phyloP scores from a whole-genome alignment of 2,329 filamentous ascomycete genomes.

The Penicillium sp. region DNA sequence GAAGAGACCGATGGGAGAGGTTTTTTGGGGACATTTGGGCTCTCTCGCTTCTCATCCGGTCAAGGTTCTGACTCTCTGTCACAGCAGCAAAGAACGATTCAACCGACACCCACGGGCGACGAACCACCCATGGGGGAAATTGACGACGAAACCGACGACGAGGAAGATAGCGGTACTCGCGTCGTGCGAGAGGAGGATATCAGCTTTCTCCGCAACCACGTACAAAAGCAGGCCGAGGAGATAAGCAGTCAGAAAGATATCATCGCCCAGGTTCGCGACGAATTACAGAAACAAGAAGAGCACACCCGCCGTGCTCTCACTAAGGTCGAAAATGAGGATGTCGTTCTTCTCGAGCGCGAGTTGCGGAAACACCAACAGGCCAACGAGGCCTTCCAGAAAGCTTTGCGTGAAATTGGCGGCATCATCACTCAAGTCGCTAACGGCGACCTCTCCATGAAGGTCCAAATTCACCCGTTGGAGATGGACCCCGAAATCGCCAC shows the following conservation, averaged over 20 bases:
- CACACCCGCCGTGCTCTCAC: conserved; percentile 78
- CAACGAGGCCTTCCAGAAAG: conserved; percentile 98
- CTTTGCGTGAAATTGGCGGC: conserved; percentile 90
- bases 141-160: conserved; percentile 37
- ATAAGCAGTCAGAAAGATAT: conserved; percentile 83
- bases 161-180: conserved; percentile 51
- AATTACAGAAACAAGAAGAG: conserved; percentile 79
- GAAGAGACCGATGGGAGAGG: conserved; percentile 54
- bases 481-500: conserved; percentile 98
- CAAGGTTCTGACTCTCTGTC: conserved; percentile 34
- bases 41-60: conserved; percentile 34
- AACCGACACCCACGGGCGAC: conserved; percentile 38
- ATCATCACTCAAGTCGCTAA: conserved; percentile 95
- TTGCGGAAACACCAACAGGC: conserved; percentile 96
- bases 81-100: conserved; percentile 39
- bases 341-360: conserved; percentile 84
- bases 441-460: conserved; percentile 94
- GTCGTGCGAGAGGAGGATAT: conserved; percentile 73
- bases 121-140: conserved; percentile 28
- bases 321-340: conserved; percentile 79
- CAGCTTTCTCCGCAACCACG: conserved; percentile 79
- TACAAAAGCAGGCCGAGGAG: conserved; percentile 89
- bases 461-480: conserved; percentile 89
- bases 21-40: conserved; percentile 35
- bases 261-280: conserved; percentile 78